These are phyloP conservation scores for Posidonia oceanica DNA, from an alignment of 116 monocot genomes.

Conservation along the genomic window DNA sequence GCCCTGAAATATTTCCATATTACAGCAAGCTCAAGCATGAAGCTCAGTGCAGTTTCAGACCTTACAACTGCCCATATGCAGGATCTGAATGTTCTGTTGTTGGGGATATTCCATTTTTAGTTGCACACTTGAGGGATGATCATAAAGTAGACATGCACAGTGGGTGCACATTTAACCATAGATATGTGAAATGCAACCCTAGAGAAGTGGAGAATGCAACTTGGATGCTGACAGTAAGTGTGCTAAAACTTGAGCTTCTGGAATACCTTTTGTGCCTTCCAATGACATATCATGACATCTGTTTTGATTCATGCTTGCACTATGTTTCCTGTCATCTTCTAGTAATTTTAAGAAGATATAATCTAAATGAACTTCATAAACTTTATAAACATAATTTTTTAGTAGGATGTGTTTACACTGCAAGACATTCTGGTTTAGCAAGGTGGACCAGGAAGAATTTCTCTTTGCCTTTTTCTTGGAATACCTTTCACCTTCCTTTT, in stretches of 20 bases:
- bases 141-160: conserved; percentile 67
- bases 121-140: conserved; percentile 46
- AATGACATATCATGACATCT: neutral
- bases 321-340: neutral
- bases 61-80: conserved; percentile 62
- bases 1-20: conserved; percentile 44
- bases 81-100: conserved; percentile 47
- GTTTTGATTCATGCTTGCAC: neutral
- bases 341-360: neutral
- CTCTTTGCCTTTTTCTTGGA: no score
- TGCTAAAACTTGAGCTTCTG: neutral
- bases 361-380: neutral
- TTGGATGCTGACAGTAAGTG: conserved; percentile 59
- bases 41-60: conserved; percentile 38
- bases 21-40: conserved; percentile 59
- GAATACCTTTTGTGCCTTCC: neutral
- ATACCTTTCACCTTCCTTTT: no score
- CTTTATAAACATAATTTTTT: no score
- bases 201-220: conserved; percentile 58
- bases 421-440: no score
- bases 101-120: conserved; percentile 51
- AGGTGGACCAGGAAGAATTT: no score
- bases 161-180: conserved; percentile 60
- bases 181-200: conserved; percentile 54
- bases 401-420: no score